phyloP scores from a whole-genome alignment of 805 yeast species.

The Ogataea glucozyma region DNA sequence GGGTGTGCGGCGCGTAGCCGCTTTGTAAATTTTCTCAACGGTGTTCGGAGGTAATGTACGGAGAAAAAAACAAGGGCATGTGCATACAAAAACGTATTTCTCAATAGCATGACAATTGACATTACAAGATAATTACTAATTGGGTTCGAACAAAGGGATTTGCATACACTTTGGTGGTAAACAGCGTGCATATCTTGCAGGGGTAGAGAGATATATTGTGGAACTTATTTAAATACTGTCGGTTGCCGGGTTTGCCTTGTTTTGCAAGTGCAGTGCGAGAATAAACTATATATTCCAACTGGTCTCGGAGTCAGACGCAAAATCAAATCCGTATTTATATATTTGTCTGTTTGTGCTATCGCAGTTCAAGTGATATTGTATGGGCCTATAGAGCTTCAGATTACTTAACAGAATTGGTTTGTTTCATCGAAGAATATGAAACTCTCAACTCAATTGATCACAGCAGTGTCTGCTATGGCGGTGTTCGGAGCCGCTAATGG shows the following conservation, averaged over 20 bases:
- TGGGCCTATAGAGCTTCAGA: too few relatives aligned
- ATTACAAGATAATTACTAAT: neutral
- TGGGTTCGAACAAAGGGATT: slow-evolving; percentile 1
- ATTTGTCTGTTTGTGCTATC: too few relatives aligned
- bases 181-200: slow-evolving; percentile 5
- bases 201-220: neutral
- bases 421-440: too few relatives aligned
- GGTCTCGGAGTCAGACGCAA: too few relatives aligned
- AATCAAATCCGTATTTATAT: neutral
- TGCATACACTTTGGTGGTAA: neutral
- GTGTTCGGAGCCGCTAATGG: slow-evolving; percentile 1
- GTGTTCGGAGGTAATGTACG: slow-evolving; percentile 5
- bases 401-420: too few relatives aligned
- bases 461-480: neutral
- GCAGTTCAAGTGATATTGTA: too few relatives aligned
- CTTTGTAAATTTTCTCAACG: neutral
- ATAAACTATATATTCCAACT: neutral
- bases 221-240: slow-evolving; percentile 1
- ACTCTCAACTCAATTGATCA: neutral
- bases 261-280: neutral
- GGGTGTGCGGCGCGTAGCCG: slow-evolving; percentile 3
- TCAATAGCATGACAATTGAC: slow-evolving; percentile 6
- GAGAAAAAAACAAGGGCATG: slow-evolving; percentile 3
- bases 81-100: slow-evolving; percentile 6
- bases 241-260: slow-evolving; percentile 5